Evolutionary conservation across 1,284 basidiomycete species (phyloP).

Genomic region (Apiotrichum brassicae): DNA sequence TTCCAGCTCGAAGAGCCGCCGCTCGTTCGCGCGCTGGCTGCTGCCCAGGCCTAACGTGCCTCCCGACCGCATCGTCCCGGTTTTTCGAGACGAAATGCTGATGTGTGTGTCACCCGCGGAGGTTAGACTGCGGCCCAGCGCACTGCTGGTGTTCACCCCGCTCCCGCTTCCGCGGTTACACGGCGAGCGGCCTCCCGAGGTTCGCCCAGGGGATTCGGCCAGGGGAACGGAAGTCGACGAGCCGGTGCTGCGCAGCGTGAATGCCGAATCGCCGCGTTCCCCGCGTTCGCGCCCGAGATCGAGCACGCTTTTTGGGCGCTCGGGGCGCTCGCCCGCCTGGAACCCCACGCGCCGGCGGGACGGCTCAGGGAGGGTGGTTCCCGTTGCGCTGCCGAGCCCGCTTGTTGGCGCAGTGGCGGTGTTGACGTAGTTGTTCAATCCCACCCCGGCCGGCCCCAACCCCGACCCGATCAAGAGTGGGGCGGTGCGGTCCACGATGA

Average conservation of each 20-base stretch:
- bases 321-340: neutral
- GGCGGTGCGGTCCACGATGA: conserved; percentile 44
- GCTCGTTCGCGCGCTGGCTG: neutral
- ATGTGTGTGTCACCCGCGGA: conserved; percentile 19
- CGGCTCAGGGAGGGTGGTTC: neutral
- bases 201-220: conserved; percentile 27
- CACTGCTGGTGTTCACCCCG: neutral
- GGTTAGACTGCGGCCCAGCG: conserved; percentile 2
- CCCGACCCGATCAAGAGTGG: conserved; percentile 4
- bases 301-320: neutral
- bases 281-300: neutral
- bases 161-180: neutral
- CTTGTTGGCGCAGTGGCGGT: neutral
- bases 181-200: neutral
- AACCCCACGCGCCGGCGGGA: conserved; percentile 6
- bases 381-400: neutral
- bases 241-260: conserved; percentile 31
- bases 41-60: neutral
- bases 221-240: conserved; percentile 8
- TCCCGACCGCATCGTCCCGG: conserved; percentile 10
- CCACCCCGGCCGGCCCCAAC: neutral
- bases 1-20: conserved; percentile 24
- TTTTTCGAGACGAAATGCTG: conserved; percentile 8
- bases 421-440: neutral
- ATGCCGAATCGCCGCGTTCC: conserved; percentile 27